phyloP scores from a whole-genome alignment of 2,329 filamentous ascomycete species.

The Emergomyces pasteurianus region DNA sequence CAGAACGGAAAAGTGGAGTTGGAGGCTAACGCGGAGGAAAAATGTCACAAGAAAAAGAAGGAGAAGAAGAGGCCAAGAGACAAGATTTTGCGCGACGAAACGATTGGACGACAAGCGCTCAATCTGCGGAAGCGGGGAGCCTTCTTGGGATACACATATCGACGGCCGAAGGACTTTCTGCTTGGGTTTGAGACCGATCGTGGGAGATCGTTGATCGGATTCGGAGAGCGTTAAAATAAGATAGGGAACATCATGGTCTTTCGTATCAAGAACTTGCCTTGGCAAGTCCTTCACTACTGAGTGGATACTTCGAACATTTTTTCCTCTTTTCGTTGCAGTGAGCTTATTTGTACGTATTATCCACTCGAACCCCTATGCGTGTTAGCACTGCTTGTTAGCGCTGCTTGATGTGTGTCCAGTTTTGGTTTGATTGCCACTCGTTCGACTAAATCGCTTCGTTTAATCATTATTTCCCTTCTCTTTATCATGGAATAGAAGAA shows the following conservation, averaged over 20 bases:
- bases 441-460: neutral
- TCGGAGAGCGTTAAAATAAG: neutral
- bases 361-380: neutral
- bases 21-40: constrained; percentile 31
- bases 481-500: neutral
- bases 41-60: constrained; percentile 40
- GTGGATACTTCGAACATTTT: neutral
- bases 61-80: constrained; percentile 76
- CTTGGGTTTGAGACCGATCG: constrained; percentile 24
- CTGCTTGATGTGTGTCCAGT: neutral
- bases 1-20: constrained; percentile 7
- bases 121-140: constrained; percentile 69
- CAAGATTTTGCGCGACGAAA: constrained; percentile 63
- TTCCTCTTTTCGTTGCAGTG: neutral
- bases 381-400: neutral
- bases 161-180: constrained; percentile 31
- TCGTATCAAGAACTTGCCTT: neutral
- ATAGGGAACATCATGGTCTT: neutral
- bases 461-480: neutral
- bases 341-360: neutral
- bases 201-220: constrained; percentile 16
- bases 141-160: constrained; percentile 85
- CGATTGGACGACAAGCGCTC: constrained; percentile 55
- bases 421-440: neutral
- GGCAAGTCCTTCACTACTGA: neutral